Conservation (phyloP, 2,329 filamentous ascomycete species). For the Colletotrichum sublineola region DNA sequence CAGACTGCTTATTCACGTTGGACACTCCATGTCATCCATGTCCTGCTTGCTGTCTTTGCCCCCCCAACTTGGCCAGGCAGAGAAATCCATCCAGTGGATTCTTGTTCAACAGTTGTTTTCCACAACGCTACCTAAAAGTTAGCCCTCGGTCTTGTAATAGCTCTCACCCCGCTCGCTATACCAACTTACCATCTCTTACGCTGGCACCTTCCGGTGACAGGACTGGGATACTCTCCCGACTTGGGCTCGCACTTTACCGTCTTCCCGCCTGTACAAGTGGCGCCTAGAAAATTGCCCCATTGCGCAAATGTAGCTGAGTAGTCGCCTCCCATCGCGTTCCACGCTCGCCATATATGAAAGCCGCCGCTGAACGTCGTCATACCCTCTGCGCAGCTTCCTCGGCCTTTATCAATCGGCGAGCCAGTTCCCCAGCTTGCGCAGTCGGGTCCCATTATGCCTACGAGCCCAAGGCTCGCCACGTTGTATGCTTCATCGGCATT, state of each 20-base stretch:
- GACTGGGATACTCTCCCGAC: slow-evolving; percentile 14
- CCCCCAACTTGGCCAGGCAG: too few species aligned
- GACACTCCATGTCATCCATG: too few species aligned
- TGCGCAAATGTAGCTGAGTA: slow-evolving; percentile 21
- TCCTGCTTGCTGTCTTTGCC: too few species aligned
- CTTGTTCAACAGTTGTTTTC: background rate
- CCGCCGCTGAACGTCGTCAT: background rate
- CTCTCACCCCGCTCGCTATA: background rate
- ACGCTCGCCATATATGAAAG: slow-evolving; percentile 25
- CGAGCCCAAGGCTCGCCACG: slow-evolving; percentile 26
- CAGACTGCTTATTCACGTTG: too few species aligned
- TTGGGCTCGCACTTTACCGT: slow-evolving; percentile 21
- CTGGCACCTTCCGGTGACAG: slow-evolving; percentile 25
- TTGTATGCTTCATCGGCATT: slow-evolving; percentile 25
- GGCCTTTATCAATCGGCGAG: slow-evolving; percentile 8
- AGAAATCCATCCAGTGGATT: too few species aligned
- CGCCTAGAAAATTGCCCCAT: slow-evolving; percentile 26
- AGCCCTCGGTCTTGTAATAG: background rate
- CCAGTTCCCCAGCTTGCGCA: slow-evolving; percentile 19
- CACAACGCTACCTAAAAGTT: background rate
- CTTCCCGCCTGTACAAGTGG: slow-evolving; percentile 19
- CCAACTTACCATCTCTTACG: slow-evolving; percentile 4
- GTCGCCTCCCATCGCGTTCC: slow-evolving; percentile 9
- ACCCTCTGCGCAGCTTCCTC: background rate
- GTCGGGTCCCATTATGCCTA: slow-evolving; percentile 31